Conservation (phyloP, 2,329 filamentous ascomycete genomes). For the Claviceps sp. region DNA sequence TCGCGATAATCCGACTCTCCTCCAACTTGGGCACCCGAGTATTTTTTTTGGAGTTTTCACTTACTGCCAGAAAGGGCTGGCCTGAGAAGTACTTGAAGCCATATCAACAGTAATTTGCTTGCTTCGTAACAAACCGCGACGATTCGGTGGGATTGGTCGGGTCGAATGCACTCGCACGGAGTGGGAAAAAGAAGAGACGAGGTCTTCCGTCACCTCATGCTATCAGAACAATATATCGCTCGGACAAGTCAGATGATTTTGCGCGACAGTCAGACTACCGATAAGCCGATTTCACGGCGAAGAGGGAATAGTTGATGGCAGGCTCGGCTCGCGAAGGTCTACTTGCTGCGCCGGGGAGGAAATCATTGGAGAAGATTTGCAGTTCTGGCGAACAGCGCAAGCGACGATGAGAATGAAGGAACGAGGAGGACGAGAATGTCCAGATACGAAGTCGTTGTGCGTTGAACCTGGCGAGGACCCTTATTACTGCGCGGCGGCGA, state of each 20-base stretch:
- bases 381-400: constrained; percentile 8
- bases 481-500: background rate
- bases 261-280: constrained; percentile 18
- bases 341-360: constrained; percentile 20
- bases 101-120: background rate
- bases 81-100: constrained; percentile 14
- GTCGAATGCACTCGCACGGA: background rate
- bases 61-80: constrained; percentile 27
- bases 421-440: background rate
- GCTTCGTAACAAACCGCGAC: constrained; percentile 3
- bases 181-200: constrained; percentile 9
- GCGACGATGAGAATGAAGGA: background rate
- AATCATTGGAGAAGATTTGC: constrained; percentile 22
- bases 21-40: background rate
- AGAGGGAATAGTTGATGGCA: constrained; percentile 15
- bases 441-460: background rate
- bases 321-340: constrained; percentile 24
- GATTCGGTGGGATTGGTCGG: background rate
- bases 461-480: background rate
- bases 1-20: background rate
- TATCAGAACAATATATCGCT: constrained; percentile 17
- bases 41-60: constrained; percentile 8
- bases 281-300: constrained; percentile 18
- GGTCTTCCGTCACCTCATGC: constrained; percentile 19
- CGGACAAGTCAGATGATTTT: background rate